Evolutionary conservation across 305 asterid genomes (phyloP), one percentile per base, ranked within the genome.

Genomic region (Caryopteris hybrid): DNA sequence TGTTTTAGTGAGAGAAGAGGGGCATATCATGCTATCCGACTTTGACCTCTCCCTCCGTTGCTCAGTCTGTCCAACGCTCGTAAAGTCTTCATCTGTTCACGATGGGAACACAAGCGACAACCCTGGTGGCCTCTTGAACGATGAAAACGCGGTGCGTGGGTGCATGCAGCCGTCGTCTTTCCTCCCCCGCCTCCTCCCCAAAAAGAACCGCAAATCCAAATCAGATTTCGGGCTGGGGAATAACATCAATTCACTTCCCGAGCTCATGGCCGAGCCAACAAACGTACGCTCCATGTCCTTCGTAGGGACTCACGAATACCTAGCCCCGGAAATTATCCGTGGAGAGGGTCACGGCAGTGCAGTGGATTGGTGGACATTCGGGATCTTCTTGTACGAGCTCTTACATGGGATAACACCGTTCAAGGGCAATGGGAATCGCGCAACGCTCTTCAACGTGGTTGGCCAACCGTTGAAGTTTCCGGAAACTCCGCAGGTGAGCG

Each of bases 351-450:
- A 92, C 22, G 96, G 96, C 6, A 92, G 98, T 58, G 98, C 98
- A 8, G 98, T 92, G 54, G 98, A 92, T 59, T 92, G 98, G 98
- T 92, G 98, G 98, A 92, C 98, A 0, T 89, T 88, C 13, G 98
- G 98, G 4, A 92, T 92, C 25, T 92, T 92, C 81, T 65, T 92
- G 57, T 92, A 89, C 8, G 98, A 92, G 79, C 95, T 92, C 39
- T 54, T 92, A 17, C 95, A 80, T 12, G 98, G 98, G 23, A 89
- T 84, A 11, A 92, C 98, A 0, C 98, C 98, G 10, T 92, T 92
- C 62, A 92, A 92, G 68, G 98, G 98, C 0, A 41, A 84, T 6
- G 98, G 98, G 1, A 89, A 92, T 22, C 84, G 94, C 0, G 98
- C 94, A 0, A 89, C 98, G 0, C 75, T 92, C 5, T 83, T 79